Evolutionary conservation across 257 asterid genomes (phyloP), one percentile per base, ranked within the genome.

Genomic region (Eucommia ulmoides): DNA sequence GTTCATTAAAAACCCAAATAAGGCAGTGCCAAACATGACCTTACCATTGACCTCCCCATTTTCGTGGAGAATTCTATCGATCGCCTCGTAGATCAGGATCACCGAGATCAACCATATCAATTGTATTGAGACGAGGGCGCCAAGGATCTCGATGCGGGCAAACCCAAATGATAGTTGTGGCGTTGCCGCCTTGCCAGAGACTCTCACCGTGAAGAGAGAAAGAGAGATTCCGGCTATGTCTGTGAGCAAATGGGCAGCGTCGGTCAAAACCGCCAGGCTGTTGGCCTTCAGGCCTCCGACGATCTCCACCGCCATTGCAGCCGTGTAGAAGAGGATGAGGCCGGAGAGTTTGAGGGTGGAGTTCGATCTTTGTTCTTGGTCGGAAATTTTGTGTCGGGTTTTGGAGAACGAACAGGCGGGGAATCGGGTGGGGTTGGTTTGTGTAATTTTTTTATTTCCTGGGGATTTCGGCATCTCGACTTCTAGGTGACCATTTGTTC

Each of bases 191-290:
- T 93, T 75, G 23, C 94, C 79, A 0, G 94, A 81, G 29, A 70
- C 77, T 78, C 84, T 69, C 2, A 86, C 78, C 0, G 93, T 59
- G 41, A 80, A 76, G 21, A 86, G 86, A 49, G 94, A 78, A 54
- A 82, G 71, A 51, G 69, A 60, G 64, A 78, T 74, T 52, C 94
- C 93, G 53, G 68, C 75, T 33, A 82, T 66, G 53, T 86, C 94
- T 16, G 82, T 65, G 12, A 82, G 79, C 65, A 82, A 59, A 62
- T 82, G 94, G 61, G 78, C 85, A 1, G 94, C 96, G 52, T 86
- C 94, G 0, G 89, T 78, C 11, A 82, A 76, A 50, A 82, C 74
- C 6, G 96, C 93, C 9, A 86, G 76, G 70, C 94, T 82, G 65
- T 86, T 81, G 57, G 96, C 78, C 65, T 56, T 67, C 19, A 82